phyloP scores from a whole-genome alignment of 176 grass and related monocot species.

The Pontederia crassipes region DNA sequence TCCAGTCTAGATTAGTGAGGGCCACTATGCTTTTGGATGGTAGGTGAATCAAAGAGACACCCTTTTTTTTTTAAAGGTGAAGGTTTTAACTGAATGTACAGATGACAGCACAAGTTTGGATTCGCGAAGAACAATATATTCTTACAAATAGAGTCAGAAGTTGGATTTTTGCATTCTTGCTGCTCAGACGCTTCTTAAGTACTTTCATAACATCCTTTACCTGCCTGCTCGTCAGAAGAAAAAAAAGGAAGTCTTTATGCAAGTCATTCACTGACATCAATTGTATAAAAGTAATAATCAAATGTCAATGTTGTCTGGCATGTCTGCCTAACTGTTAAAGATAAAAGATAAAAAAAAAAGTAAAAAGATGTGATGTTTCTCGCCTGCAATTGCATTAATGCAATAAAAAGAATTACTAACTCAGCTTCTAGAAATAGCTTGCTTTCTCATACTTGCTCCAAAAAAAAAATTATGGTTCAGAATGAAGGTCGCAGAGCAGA shows the following conservation, averaged over 20 bases:
- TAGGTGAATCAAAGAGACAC: not conserved
- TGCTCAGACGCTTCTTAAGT: constrained; percentile 96
- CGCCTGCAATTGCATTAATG: too few species aligned
- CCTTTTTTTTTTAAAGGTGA: too few species aligned
- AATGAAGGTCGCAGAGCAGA: too few species aligned
- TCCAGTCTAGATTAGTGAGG: too few species aligned
- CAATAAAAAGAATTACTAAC: too few species aligned
- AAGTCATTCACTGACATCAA: not conserved
- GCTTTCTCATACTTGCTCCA: too few species aligned
- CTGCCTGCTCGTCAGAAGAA: constrained; percentile 52
- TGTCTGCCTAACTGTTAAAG: too few species aligned
- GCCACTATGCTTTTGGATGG: too few species aligned
- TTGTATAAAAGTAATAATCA: too few species aligned
- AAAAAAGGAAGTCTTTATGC: not conserved
- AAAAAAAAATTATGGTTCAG: too few species aligned
- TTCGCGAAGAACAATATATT: constrained; percentile 9
- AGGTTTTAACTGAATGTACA: not conserved
- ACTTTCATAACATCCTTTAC: constrained; percentile 83
- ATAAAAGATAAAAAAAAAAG: not conserved
- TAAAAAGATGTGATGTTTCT: not conserved
- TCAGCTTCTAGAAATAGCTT: too few species aligned
- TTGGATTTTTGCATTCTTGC: constrained; percentile 89
- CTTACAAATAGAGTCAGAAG: constrained; percentile 87
- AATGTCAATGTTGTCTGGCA: too few species aligned
- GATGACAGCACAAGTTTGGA: not conserved